Conservation (phyloP, 495 filamentous ascomycete genomes). For the Penicillium odoratum region DNA sequence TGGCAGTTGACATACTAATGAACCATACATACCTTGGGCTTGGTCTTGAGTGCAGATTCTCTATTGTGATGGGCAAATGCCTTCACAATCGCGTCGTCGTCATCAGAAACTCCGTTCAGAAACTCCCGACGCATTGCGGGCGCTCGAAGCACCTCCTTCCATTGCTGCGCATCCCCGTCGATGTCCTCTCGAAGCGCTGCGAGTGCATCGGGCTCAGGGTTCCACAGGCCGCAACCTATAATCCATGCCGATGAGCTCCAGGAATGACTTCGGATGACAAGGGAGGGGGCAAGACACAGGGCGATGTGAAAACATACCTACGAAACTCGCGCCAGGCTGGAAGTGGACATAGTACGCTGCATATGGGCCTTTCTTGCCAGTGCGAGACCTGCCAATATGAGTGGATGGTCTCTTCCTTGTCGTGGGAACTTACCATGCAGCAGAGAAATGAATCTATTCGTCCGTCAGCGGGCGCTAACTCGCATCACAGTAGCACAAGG, state of each 20-base stretch:
- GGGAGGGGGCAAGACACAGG: conserved; percentile 6
- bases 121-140: conserved; percentile 60
- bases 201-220: conserved; percentile 63
- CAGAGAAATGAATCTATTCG: conserved; percentile 70
- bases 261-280: not conserved
- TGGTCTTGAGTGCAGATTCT: conserved; percentile 76
- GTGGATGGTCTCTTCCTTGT: conserved; percentile 17
- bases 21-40: conserved; percentile 68
- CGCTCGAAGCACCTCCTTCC: conserved; percentile 64
- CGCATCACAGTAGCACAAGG: conserved; percentile 22
- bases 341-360: conserved; percentile 79
- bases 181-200: conserved; percentile 68
- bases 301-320: conserved; percentile 50
- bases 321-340: conserved; percentile 58
- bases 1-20: not conserved
- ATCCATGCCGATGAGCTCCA: conserved; percentile 23
- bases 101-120: conserved; percentile 54
- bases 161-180: conserved; percentile 63
- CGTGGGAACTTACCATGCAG: conserved; percentile 61
- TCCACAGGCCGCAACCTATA: conserved; percentile 76
- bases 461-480: conserved; percentile 26
- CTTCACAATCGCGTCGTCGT: conserved; percentile 60
- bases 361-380: conserved; percentile 82
- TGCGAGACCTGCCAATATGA: conserved; percentile 61
- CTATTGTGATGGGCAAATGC: conserved; percentile 68